Conservation (phyloP, 768 basidiomycete genomes). For the Amyloporia xantha region DNA sequence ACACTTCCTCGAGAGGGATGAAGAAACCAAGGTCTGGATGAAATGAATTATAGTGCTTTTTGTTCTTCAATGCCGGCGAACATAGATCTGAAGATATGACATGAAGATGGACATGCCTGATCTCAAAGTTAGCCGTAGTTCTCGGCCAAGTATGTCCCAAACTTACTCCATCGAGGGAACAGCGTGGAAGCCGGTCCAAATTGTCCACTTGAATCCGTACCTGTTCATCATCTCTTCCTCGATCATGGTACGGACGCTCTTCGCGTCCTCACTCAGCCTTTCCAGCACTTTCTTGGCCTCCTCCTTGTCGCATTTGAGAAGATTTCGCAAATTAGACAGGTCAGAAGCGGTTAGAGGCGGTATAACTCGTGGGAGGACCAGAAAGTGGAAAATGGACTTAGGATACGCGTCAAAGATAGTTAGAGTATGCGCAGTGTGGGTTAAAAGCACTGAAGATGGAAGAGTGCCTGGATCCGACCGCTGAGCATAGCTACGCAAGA, state of each 20-base stretch:
- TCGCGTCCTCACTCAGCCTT: conserved; percentile 50
- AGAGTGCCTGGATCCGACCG: conserved; percentile 41
- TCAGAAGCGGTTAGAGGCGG: conserved; percentile 28
- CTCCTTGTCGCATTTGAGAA: conserved; percentile 49
- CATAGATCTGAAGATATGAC: conserved; percentile 75
- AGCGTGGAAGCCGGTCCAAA: conserved; percentile 83
- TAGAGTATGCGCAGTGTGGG: conserved; percentile 45
- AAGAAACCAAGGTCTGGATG: conserved; percentile 83
- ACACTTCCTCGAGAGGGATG: conserved; percentile 67
- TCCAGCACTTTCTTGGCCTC: conserved; percentile 48
- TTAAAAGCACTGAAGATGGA: conserved; percentile 56
- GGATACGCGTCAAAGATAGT: conserved; percentile 73
- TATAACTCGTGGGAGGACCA: conserved; percentile 60
- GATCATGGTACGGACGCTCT: conserved; percentile 50
- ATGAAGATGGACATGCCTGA: conserved; percentile 79
- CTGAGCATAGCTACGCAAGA: conserved; percentile 57
- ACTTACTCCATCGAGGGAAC: conserved; percentile 82
- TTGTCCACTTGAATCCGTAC: conserved; percentile 70
- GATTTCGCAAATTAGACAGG: conserved; percentile 47
- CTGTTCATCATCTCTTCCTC: conserved; percentile 71
- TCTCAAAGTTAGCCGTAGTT: too few relatives aligned
- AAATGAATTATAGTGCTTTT: conserved; percentile 91
- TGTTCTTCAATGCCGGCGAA: conserved; percentile 67
- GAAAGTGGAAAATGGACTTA: conserved; percentile 84
- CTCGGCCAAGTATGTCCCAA: too few relatives aligned